Evolutionary conservation across 495 filamentous ascomycete genomes (phyloP).

Genomic region (Hypoxylon perforatum): DNA sequence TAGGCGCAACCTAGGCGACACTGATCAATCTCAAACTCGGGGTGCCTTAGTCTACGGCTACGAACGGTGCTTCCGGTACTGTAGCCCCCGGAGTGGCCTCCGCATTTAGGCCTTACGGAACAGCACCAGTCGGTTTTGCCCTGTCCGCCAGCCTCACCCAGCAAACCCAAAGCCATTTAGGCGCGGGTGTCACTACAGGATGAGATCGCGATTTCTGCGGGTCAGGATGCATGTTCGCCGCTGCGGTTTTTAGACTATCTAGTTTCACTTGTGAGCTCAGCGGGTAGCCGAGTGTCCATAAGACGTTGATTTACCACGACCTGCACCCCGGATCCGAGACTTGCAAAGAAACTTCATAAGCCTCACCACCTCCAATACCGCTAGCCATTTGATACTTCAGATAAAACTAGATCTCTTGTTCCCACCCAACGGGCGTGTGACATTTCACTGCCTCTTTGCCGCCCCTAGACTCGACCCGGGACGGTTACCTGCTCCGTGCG

Average conservation of each 20-base stretch:
- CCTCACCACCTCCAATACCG: slow-evolving; percentile 20
- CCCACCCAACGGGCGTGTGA: slow-evolving; percentile 32
- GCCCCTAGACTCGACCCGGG: slow-evolving; percentile 26
- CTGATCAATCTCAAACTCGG: slow-evolving; percentile 14
- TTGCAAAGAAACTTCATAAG: slow-evolving; percentile 17
- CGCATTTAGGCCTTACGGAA: neutral
- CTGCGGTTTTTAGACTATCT: slow-evolving; percentile 26
- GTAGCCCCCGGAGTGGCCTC: neutral
- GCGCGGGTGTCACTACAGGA: slow-evolving; percentile 21
- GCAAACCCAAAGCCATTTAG: neutral
- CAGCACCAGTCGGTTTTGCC: neutral
- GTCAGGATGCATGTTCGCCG: slow-evolving; percentile 15
- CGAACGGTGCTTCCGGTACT: slow-evolving; percentile 1
- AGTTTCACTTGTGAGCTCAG: slow-evolving; percentile 32
- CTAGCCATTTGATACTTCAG: slow-evolving; percentile 24
- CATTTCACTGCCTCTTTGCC: slow-evolving; percentile 38
- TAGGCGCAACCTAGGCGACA: slow-evolving; percentile 3
- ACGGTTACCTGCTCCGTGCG: slow-evolving; percentile 39
- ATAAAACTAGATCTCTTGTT: slow-evolving; percentile 32
- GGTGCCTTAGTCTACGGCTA: neutral
- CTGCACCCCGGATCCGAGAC: slow-evolving; percentile 41
- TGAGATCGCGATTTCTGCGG: slow-evolving; percentile 20
- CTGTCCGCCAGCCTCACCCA: neutral
- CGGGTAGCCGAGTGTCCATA: slow-evolving; percentile 34
- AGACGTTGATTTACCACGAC: slow-evolving; percentile 19